Conservation (phyloP, 306 rosid species). For the Quercus parvula region DNA sequence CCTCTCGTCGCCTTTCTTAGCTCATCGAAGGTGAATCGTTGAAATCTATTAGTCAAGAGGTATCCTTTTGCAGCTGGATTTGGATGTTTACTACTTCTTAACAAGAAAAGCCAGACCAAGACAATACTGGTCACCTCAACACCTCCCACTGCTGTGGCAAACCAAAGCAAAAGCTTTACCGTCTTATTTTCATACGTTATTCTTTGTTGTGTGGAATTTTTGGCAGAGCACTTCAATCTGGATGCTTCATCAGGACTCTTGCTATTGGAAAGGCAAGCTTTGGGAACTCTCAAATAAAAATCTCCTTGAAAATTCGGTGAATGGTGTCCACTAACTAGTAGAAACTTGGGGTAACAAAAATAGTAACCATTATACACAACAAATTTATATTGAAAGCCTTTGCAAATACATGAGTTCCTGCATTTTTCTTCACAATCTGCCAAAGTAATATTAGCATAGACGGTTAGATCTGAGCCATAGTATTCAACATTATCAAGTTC, state of each 20-base stretch:
- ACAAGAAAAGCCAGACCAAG: conserved; percentile 10
- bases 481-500: conserved; percentile 6
- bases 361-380: neutral
- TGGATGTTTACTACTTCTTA: neutral
- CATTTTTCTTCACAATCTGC: conserved; percentile 9
- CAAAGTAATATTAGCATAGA: neutral
- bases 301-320: conserved; percentile 18
- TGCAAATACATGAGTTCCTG: conserved; percentile 10
- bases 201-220: neutral
- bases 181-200: conserved; percentile 10
- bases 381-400: conserved; percentile 25
- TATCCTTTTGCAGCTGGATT: conserved; percentile 7
- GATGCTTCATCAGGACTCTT: neutral
- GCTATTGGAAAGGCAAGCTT: neutral
- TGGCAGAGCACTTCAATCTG: neutral
- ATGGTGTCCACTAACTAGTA: conserved; percentile 23
- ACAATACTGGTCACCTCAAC: conserved; percentile 20
- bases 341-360: conserved; percentile 27
- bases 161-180: conserved; percentile 18
- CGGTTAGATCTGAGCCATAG: conserved; percentile 19
- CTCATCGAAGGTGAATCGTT: conserved; percentile 24
- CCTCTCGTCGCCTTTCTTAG: conserved; percentile 20
- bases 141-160: conserved; percentile 25
- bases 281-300: conserved; percentile 27
- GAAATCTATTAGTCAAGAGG: conserved; percentile 21